A percentile compares a stretch with the other conserved stretches of the same genome.
Conservation (phyloP, 202 grass and related monocot genomes). For the Zoysia matrella region DNA sequence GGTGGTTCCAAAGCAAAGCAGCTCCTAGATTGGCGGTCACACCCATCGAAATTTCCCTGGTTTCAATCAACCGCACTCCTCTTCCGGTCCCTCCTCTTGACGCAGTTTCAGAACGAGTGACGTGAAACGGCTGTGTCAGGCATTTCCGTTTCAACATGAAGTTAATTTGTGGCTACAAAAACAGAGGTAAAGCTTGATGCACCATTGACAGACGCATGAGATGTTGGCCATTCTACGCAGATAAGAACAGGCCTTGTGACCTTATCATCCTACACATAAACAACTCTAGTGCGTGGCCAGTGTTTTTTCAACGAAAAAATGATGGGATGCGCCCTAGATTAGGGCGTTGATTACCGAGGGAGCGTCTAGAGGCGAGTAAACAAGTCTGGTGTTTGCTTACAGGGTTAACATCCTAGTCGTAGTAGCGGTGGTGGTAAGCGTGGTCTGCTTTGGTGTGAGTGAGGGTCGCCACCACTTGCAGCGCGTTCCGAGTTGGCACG, state of each 20-base stretch:
- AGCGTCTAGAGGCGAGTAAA: conserved; percentile 46
- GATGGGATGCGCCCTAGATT: conserved; percentile 39
- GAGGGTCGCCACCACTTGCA: conserved; percentile 18
- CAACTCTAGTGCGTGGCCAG: background rate
- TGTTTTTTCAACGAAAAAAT: conserved; percentile 31
- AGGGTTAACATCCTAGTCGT: background rate
- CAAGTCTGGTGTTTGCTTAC: conserved; percentile 42
- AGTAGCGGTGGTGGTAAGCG: background rate
- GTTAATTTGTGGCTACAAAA: no score
- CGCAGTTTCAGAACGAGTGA: background rate
- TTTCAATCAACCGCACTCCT: background rate
- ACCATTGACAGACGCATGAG: no score
- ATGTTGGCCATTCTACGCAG: no score
- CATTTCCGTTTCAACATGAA: background rate
- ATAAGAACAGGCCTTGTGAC: no score
- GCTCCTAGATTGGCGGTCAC: conserved; percentile 21
- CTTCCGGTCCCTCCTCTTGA: background rate
- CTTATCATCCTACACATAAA: no score
- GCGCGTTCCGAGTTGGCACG: conserved; percentile 29
- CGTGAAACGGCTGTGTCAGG: background rate
- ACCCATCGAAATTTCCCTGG: conserved; percentile 14
- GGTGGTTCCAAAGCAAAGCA: conserved; percentile 38
- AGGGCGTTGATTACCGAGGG: conserved; percentile 16
- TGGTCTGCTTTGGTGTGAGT: conserved; percentile 26
- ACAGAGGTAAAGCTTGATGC: no score